Conservation (phyloP, 257 asterid genomes). For the Ophiorrhiza pumila region DNA sequence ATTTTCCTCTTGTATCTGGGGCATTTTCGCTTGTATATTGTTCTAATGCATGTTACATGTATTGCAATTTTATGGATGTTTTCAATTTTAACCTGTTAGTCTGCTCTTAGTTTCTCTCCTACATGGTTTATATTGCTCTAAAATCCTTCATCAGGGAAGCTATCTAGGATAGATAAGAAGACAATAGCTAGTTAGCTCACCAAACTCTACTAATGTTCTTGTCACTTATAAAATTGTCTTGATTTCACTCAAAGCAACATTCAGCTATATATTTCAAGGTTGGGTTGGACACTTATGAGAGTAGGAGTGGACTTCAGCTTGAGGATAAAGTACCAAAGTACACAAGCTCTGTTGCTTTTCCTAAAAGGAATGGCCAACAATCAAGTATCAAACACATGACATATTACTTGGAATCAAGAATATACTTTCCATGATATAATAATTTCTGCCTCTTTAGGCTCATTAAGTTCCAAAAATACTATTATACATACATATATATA, state of each 20-base stretch:
- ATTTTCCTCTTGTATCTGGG: too few species aligned
- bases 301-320: not conserved
- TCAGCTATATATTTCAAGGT: not conserved
- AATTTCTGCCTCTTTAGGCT: not conserved
- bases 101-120: not conserved
- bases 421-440: not conserved
- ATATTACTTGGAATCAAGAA: not conserved
- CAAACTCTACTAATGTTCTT: not conserved
- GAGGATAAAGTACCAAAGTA: not conserved
- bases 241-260: not conserved
- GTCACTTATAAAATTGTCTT: not conserved
- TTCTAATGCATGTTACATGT: not conserved
- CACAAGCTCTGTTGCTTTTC: not conserved
- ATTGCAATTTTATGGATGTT: too few species aligned
- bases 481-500: too few species aligned
- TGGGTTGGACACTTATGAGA: not conserved
- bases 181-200: not conserved
- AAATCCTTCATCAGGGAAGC: not conserved
- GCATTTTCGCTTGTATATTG: too few species aligned
- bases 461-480: not conserved
- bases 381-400: not conserved
- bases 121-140: not conserved
- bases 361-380: conserved; percentile 2
- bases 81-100: not conserved
- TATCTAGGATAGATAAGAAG: not conserved